These are phyloP conservation scores for Botrytis cinerea DNA, from an alignment of 2,329 filamentous ascomycete species.

Conservation along the genomic window DNA sequence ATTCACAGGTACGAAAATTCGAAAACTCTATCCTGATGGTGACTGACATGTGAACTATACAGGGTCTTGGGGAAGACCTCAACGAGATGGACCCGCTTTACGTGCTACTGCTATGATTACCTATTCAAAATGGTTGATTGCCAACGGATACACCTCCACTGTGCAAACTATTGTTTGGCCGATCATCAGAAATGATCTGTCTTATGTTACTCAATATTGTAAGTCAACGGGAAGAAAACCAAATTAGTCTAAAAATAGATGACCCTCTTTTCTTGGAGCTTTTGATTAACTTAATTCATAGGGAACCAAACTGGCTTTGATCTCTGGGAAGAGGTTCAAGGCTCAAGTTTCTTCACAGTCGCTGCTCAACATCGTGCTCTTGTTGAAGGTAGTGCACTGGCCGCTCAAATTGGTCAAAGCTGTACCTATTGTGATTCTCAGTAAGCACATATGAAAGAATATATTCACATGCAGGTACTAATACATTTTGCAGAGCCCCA, in stretches of 20 bases:
- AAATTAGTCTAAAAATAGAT: neutral
- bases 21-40: neutral
- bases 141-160: slow-evolving; percentile 54
- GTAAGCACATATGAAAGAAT: neutral
- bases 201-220: slow-evolving; percentile 74
- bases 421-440: slow-evolving; percentile 63
- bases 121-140: slow-evolving; percentile 72
- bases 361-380: slow-evolving; percentile 69
- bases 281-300: slow-evolving; percentile 11
- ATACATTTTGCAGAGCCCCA: slow-evolving; percentile 51
- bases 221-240: slow-evolving; percentile 6
- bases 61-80: slow-evolving; percentile 70
- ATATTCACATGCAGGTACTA: neutral
- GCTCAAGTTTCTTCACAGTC: slow-evolving; percentile 78
- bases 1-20: slow-evolving; percentile 52
- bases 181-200: slow-evolving; percentile 72
- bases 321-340: slow-evolving; percentile 79
- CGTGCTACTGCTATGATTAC: slow-evolving; percentile 71
- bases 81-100: slow-evolving; percentile 77
- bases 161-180: slow-evolving; percentile 65
- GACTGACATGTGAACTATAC: neutral
- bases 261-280: neutral
- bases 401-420: slow-evolving; percentile 60
- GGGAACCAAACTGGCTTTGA: slow-evolving; percentile 63
- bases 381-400: slow-evolving; percentile 67